Evolutionary conservation across 176 grass and related monocot species (phyloP), one percentile per base, ranked within the genome.

Genomic region (Dactylis glomerata): DNA sequence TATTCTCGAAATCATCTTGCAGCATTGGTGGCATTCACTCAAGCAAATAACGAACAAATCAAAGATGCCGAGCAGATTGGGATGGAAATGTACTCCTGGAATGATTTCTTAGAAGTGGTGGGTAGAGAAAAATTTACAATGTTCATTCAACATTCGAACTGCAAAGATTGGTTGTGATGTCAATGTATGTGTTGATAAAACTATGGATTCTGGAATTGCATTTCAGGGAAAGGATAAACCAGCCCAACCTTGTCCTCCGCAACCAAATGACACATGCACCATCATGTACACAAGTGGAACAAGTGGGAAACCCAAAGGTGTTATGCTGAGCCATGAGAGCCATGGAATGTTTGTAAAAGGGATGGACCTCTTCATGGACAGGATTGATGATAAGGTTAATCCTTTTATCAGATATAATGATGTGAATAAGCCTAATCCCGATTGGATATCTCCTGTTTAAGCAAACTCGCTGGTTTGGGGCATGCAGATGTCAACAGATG

Each of bases 251-350:
- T 63, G 82, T 62, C 62, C 92, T 50, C 96, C 92, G 1, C 71
- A 88, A 90, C 52, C 89, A 82, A 65, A 52, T 74, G 93, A 98
- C 84, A 77, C 83, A 81, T 98, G 96, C 73, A 98, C 96, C 42
- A 95, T 98, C 77, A 98, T 98, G 95, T 98, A 98, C 77, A 98
- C 95, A 59, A 98, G 95, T 83, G 95, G 95, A 76, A 98, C 95
- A 26, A 98, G 95, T 6, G 95, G 95, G 77, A 68, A 81, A 41
- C 95, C 95, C 20, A 98, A 98, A 78, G 95, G 95, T 67, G 95
- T 98, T 5, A 90, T 95, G 80, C 82, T 98, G 54, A 93, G 83
- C 83, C 95, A 98, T 87, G 91, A 98, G 81, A 85, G 81, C 8
- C 89, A 90, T 70, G 89, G 87, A 32, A 80, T 52, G 67, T 93